phyloP scores from a whole-genome alignment of 148 eudicot genomes.

The Talinum fruticosum region DNA sequence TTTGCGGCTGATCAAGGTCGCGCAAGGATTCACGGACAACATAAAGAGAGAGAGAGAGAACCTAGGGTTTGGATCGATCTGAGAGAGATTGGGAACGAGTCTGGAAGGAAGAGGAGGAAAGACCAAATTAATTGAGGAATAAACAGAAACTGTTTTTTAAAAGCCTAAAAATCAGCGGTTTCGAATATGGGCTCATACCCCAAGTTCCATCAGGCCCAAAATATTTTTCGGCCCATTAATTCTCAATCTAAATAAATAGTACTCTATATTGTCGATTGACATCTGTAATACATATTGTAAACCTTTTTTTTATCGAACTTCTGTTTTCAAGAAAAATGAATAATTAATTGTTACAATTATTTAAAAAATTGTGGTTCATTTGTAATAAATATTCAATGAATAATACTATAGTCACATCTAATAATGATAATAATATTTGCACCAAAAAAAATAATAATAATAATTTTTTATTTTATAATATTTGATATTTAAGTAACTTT shows the following conservation, averaged over 20 bases:
- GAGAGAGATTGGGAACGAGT: neutral
- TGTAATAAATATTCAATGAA: too few species aligned
- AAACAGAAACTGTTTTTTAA: neutral
- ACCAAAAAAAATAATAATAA: too few species aligned
- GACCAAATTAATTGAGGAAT: neutral
- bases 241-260: too few species aligned
- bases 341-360: too few species aligned
- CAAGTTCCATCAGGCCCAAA: neutral
- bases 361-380: too few species aligned
- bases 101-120: neutral
- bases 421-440: too few species aligned
- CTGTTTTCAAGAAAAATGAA: neutral
- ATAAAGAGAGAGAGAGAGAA: neutral
- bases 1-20: neutral
- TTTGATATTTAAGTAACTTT: too few species aligned
- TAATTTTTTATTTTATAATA: too few species aligned
- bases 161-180: neutral
- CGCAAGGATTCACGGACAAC: neutral
- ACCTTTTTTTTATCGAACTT: too few species aligned
- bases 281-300: too few species aligned
- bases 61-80: conserved; percentile 17
- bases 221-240: neutral
- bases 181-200: neutral
- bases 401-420: too few species aligned
- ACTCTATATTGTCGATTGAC: too few species aligned